phyloP scores from a whole-genome alignment of 169 alveolate species.

The Eimeria maxima region DNA sequence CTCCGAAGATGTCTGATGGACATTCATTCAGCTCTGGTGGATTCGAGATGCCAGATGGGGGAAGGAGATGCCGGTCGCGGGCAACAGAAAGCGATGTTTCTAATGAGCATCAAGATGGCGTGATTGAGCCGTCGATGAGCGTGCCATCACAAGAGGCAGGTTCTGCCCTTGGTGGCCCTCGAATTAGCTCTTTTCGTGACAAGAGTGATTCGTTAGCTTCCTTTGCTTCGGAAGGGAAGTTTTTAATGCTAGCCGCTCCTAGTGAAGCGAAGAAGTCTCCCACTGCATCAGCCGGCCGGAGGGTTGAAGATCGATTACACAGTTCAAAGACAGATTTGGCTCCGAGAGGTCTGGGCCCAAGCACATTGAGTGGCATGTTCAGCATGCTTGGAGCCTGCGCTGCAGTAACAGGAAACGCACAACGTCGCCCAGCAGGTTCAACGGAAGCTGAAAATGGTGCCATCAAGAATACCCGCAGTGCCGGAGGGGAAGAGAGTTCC shows the following conservation, averaged over 20 bases:
- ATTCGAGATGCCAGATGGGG: constrained; percentile 4
- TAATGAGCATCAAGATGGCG: background rate
- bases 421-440: background rate
- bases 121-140: background rate
- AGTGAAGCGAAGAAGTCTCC: background rate
- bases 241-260: constrained; percentile 5
- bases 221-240: background rate
- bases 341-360: constrained; percentile 4
- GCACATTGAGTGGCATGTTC: constrained; percentile 63
- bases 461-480: background rate
- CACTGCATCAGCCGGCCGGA: background rate
- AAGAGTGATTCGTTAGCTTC: constrained; percentile 18
- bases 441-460: background rate
- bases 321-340: background rate
- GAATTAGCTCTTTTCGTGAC: background rate
- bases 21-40: constrained; percentile 21
- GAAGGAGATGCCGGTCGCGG: constrained; percentile 51
- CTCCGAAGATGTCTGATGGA: background rate
- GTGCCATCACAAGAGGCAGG: background rate
- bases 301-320: background rate
- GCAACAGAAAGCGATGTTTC: constrained; percentile 36
- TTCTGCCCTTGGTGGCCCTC: background rate
- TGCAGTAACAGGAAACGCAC: constrained; percentile 53
- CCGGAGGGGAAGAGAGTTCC: background rate
- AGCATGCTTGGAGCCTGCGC: constrained; percentile 74